phyloP scores from a whole-genome alignment of 1,284 basidiomycete species.

The Tranzscheliella williamsii region DNA sequence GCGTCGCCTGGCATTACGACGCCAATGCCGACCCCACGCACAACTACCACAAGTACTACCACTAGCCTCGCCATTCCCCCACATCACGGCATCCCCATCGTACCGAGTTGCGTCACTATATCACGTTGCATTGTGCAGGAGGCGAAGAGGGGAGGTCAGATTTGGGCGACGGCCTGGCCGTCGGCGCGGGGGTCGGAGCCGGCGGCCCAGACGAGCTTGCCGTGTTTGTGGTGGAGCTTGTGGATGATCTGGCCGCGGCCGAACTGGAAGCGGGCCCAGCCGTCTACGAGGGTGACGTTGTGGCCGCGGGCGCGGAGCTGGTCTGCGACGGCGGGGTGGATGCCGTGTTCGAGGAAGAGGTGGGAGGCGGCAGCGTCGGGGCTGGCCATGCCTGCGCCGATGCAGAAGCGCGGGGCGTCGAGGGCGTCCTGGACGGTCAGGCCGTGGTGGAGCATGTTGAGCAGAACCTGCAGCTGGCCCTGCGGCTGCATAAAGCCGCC shows the following conservation, averaged over 20 bases:
- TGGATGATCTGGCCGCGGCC: slow-evolving; percentile 75
- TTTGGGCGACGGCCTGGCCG: slow-evolving; percentile 84
- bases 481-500: slow-evolving; percentile 87
- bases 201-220: slow-evolving; percentile 38
- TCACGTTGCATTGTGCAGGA: no score
- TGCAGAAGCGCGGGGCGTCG: slow-evolving; percentile 94
- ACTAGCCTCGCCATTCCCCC: no score
- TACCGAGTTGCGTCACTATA: no score
- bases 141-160: slow-evolving; percentile 64
- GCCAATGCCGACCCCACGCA: slow-evolving; percentile 7
- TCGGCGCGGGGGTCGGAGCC: slow-evolving; percentile 61
- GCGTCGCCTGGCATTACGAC: slow-evolving; percentile 20
- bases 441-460: slow-evolving; percentile 81
- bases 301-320: slow-evolving; percentile 77
- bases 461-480: slow-evolving; percentile 89
- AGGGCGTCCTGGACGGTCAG: slow-evolving; percentile 70
- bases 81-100: no score
- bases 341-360: slow-evolving; percentile 85
- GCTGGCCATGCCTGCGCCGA: slow-evolving; percentile 79
- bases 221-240: slow-evolving; percentile 8
- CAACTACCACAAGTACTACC: slow-evolving; percentile 29
- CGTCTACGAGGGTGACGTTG: slow-evolving; percentile 70
- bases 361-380: slow-evolving; percentile 71
- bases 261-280: slow-evolving; percentile 71
- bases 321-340: slow-evolving; percentile 66